Base-by-base conservation (phyloP, 768 basidiomycete genomes). In the Leccinum disarticulatum region DNA sequence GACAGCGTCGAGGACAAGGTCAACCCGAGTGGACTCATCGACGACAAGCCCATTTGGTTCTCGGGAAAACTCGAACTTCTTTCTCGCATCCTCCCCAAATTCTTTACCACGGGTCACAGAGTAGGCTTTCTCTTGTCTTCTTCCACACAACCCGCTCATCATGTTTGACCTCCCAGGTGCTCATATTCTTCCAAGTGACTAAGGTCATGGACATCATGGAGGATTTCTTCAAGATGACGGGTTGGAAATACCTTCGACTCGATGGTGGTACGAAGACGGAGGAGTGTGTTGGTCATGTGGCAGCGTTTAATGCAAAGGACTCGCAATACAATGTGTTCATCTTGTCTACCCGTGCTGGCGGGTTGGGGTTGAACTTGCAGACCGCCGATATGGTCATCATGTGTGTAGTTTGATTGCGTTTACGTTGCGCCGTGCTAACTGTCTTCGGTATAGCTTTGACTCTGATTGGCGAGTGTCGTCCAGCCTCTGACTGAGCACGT, bases 181-280 rank as follows among this genome's bases (percentile, higher is more conserved):
- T 99, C 58, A 98, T 99, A 67, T 98, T 99, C 86, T 98, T 98
- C 87, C 97, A 99, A 76, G 98, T 98, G 97, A 98, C 95, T 15
- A 92, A 94, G 70, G 93, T 98, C 67, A 97, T 98, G 95, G 93
- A 96, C 63, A 95, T 97, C 71, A 93, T 96, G 86, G 93, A 93
- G 68, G 95, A 98, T 68, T 98, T 95, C 69, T 76, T 97, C 69
- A 91, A 90, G 71, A 87, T 88, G 82, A 86, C 87, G 84, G 83
- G 83, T 4, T 93, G 85, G 83, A 88, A 91, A 66, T 88, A 91
- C 73, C 86, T 96, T 54, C 91, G 95, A 66, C 80, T 98, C n/a
- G 95, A 98, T 73, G 95, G 95, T 80, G 88, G 91, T 13, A 98
- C 95, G 22, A 96, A 96, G 77, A 94, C 95, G 5, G 95, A 98